phyloP scores from a whole-genome alignment of 805 yeast species.

The Nakazawaea wyomingensis region DNA sequence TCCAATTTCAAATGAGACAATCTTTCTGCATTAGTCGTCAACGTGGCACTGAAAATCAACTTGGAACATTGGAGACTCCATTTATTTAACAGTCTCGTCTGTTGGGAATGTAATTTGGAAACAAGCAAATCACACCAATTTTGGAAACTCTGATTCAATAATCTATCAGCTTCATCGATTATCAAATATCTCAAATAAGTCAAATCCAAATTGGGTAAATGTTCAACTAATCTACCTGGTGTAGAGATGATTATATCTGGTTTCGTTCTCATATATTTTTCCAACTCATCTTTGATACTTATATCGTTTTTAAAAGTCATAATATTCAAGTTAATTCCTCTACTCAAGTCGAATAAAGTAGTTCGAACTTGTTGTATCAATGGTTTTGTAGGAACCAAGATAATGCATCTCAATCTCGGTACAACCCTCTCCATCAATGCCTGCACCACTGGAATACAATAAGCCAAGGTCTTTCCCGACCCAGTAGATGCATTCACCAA shows the following conservation, averaged over 20 bases:
- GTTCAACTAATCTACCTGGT: slow-evolving; percentile 83
- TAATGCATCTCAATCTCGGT: slow-evolving; percentile 67
- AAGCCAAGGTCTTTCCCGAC: slow-evolving; percentile 91
- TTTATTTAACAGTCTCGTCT: slow-evolving; percentile 22
- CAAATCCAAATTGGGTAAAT: slow-evolving; percentile 44
- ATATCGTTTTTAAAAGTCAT: slow-evolving; percentile 53
- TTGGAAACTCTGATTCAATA: slow-evolving; percentile 85
- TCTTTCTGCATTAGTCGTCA: slow-evolving; percentile 89
- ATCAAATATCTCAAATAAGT: slow-evolving; percentile 55
- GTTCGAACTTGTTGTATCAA: slow-evolving; percentile 75
- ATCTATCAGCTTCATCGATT: slow-evolving; percentile 78
- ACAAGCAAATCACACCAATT: slow-evolving; percentile 76
- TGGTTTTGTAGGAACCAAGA: slow-evolving; percentile 88
- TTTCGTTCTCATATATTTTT: slow-evolving; percentile 35
- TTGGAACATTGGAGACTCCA: slow-evolving; percentile 45
- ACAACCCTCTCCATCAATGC: slow-evolving; percentile 56
- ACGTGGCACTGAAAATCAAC: slow-evolving; percentile 85
- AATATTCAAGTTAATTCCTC: slow-evolving; percentile 63
- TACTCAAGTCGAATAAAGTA: slow-evolving; percentile 53
- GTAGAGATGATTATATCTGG: slow-evolving; percentile 72
- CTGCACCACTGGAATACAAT: slow-evolving; percentile 78
- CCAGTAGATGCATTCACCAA: slow-evolving; percentile 94
- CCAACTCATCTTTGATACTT: slow-evolving; percentile 58
- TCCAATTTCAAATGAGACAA: slow-evolving; percentile 64
- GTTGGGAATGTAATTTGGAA: slow-evolving; percentile 22